Conservation (phyloP, 179 eudicot genomes). For the Drosera spatulata region DNA sequence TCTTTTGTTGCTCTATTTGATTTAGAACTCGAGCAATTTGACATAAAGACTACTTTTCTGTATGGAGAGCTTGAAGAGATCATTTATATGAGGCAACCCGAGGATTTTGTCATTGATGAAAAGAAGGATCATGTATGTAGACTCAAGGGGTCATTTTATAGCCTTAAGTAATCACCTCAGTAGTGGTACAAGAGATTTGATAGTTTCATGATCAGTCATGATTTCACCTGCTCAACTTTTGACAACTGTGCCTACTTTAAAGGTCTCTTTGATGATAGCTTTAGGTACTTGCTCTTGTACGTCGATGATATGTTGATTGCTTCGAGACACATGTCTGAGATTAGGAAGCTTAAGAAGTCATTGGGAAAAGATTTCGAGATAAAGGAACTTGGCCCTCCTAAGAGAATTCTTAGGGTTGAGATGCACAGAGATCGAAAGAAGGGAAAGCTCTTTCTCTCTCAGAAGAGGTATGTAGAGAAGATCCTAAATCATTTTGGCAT, state of each 20-base stretch:
- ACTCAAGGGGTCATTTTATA: no score
- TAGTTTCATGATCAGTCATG: no score
- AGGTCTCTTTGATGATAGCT: neutral
- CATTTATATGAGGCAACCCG: neutral
- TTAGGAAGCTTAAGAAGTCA: no score
- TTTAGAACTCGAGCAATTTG: neutral
- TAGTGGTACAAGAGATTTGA: no score
- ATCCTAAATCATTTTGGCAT: neutral
- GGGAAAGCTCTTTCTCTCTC: neutral
- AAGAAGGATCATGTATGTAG: neutral
- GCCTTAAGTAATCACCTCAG: no score
- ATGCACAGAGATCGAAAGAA: no score
- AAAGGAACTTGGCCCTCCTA: neutral
- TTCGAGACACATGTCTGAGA: no score
- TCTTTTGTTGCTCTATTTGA: neutral
- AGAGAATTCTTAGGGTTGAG: conserved; percentile 2
- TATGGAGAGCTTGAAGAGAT: no score
- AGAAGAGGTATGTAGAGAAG: neutral
- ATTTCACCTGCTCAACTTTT: no score
- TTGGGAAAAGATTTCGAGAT: neutral
- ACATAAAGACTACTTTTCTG: neutral
- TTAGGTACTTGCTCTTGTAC: neutral
- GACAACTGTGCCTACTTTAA: neutral
- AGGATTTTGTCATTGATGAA: neutral
- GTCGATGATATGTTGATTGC: conserved; percentile 1